These are phyloP conservation scores for Phallus indusiatus DNA, from an alignment of 768 basidiomycete species.

Conservation along the genomic window DNA sequence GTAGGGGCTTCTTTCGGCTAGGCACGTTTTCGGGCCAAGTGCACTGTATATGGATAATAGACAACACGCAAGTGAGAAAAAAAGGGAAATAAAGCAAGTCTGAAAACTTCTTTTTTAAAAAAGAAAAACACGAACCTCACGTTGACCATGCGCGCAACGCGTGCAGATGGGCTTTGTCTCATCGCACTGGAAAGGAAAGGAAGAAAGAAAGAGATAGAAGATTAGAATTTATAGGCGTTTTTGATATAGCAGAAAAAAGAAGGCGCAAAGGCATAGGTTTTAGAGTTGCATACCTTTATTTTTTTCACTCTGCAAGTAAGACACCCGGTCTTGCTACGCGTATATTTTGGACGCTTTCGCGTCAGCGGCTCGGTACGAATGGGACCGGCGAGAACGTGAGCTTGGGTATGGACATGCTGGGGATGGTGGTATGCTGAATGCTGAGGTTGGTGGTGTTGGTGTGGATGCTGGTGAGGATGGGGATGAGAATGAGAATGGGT, in stretches of 20 bases:
- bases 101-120: background rate
- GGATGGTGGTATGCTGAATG: slow-evolving; percentile 11
- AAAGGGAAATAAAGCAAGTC: slow-evolving; percentile 7
- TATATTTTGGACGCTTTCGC: slow-evolving; percentile 86
- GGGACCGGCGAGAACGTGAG: slow-evolving; percentile 40
- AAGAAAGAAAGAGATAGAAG: too few relatives aligned
- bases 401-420: slow-evolving; percentile 24
- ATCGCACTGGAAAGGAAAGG: slow-evolving; percentile 66
- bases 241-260: background rate
- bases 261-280: background rate
- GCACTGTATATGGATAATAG: slow-evolving; percentile 41
- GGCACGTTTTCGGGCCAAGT: slow-evolving; percentile 80
- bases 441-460: slow-evolving; percentile 6
- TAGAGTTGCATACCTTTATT: slow-evolving; percentile 61
- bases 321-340: slow-evolving; percentile 90
- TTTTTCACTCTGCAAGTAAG: slow-evolving; percentile 90
- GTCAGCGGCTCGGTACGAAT: slow-evolving; percentile 43
- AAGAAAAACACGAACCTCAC: slow-evolving; percentile 43
- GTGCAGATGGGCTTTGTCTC: slow-evolving; percentile 83
- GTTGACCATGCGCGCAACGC: slow-evolving; percentile 77
- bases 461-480: background rate
- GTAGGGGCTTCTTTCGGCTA: slow-evolving; percentile 52
- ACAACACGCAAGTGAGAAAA: too few relatives aligned
- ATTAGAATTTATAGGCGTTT: slow-evolving; percentile 1
- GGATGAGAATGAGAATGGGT: background rate